Percentiles rank a stretch among this genome's conserved stretches.
phyloP scores from a whole-genome alignment of 805 yeast genomes.

The Ogataea nonfermentans region DNA sequence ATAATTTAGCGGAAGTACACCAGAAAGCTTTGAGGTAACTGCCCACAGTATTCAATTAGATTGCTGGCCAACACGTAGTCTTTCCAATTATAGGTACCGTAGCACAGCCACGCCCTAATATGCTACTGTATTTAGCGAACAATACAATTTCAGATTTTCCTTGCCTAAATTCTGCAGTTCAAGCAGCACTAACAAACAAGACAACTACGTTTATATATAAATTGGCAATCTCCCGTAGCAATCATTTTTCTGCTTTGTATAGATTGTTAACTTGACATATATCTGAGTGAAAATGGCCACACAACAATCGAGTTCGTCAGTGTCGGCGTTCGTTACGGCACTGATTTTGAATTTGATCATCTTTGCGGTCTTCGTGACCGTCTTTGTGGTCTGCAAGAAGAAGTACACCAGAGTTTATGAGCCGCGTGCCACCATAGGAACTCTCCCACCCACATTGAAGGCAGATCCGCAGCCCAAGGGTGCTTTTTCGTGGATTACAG shows the following conservation, averaged over 20 bases:
- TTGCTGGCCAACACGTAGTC: too few relatives aligned
- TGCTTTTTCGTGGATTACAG: conserved; percentile 53
- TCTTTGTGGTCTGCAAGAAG: conserved; percentile 43
- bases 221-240: neutral
- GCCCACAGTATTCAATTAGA: too few relatives aligned
- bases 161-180: conserved; percentile 4
- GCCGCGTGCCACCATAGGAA: conserved; percentile 46
- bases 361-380: conserved; percentile 38
- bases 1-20: too few relatives aligned
- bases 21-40: too few relatives aligned
- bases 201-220: conserved; percentile 8
- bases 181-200: conserved; percentile 7
- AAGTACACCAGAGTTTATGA: conserved; percentile 49
- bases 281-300: conserved; percentile 2
- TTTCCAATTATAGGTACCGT: too few relatives aligned
- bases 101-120: conserved; percentile 5
- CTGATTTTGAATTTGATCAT: conserved; percentile 44
- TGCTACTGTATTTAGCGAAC: conserved; percentile 1
- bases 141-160: conserved; percentile 7
- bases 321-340: conserved; percentile 49
- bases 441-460: conserved; percentile 44
- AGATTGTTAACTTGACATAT: neutral
- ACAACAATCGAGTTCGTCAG: conserved; percentile 32
- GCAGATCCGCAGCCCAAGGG: conserved; percentile 46
- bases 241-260: neutral